Conservation (phyloP, 1,284 basidiomycete genomes). For the Gastroboletus turbinatus region DNA sequence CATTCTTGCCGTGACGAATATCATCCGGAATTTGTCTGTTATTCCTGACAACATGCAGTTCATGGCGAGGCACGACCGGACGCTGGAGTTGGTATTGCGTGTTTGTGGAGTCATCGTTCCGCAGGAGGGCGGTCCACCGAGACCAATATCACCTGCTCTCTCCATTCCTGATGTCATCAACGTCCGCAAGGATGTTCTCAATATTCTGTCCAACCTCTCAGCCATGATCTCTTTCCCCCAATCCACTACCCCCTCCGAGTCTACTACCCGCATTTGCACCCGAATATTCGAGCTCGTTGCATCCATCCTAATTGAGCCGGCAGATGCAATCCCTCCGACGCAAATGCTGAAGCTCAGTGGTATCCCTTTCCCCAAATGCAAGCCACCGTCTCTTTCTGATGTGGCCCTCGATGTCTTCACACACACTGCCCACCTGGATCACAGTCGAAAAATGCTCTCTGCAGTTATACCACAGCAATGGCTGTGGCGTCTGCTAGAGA, state of each 20-base stretch:
- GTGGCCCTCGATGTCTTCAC: slow-evolving; percentile 84
- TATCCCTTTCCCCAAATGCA: slow-evolving; percentile 41
- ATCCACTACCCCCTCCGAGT: slow-evolving; percentile 36
- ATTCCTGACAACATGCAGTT: slow-evolving; percentile 71
- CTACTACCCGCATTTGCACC: slow-evolving; percentile 44
- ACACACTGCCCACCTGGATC: slow-evolving; percentile 72
- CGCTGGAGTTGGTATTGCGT: slow-evolving; percentile 69
- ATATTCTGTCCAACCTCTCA: slow-evolving; percentile 71
- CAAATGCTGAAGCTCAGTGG: slow-evolving; percentile 55
- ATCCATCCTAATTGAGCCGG: slow-evolving; percentile 73
- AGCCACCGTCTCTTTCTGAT: slow-evolving; percentile 66
- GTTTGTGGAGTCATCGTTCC: slow-evolving; percentile 50
- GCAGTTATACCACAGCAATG: slow-evolving; percentile 55
- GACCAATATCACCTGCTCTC: slow-evolving; percentile 53
- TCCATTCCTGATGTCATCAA: slow-evolving; percentile 71
- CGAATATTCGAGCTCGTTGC: slow-evolving; percentile 70
- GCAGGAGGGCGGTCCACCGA: slow-evolving; percentile 41
- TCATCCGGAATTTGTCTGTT: slow-evolving; percentile 84
- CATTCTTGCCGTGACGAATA: slow-evolving; percentile 73
- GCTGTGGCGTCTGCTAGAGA: slow-evolving; percentile 64
- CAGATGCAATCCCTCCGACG: slow-evolving; percentile 63
- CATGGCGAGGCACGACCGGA: slow-evolving; percentile 63
- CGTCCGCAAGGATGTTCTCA: slow-evolving; percentile 77
- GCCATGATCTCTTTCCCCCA: slow-evolving; percentile 49
- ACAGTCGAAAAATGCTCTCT: slow-evolving; percentile 76